Evolutionary conservation across 78 protist species (phyloP).

Genomic region (Chrysochromulina parva): DNA sequence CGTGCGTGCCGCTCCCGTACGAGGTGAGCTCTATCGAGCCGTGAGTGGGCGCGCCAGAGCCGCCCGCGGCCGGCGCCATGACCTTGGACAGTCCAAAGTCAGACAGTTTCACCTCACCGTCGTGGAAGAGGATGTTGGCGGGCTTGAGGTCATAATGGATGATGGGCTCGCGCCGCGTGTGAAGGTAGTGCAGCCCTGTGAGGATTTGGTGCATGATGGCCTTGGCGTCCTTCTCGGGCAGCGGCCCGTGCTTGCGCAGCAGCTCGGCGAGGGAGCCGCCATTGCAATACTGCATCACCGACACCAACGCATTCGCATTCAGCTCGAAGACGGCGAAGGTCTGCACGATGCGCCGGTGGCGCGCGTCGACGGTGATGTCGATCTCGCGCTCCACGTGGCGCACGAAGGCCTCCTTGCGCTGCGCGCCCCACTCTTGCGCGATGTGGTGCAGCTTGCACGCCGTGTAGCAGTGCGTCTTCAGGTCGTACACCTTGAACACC

Average conservation of each 20-base stretch:
- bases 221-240: slow-evolving; percentile 75
- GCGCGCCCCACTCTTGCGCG: slow-evolving; percentile 67
- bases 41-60: too few species aligned
- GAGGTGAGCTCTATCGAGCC: slow-evolving; percentile 79
- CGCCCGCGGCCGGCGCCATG: slow-evolving; percentile 30
- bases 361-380: slow-evolving; percentile 65
- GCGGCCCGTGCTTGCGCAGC: slow-evolving; percentile 41
- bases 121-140: slow-evolving; percentile 74
- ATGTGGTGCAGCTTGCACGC: slow-evolving; percentile 92
- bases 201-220: slow-evolving; percentile 64
- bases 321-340: slow-evolving; percentile 69
- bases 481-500: slow-evolving; percentile 85
- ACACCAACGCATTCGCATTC: background rate
- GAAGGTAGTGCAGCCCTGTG: slow-evolving; percentile 78
- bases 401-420: slow-evolving; percentile 47
- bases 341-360: slow-evolving; percentile 73
- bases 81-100: slow-evolving; percentile 91
- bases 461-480: slow-evolving; percentile 48
- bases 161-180: slow-evolving; percentile 48
- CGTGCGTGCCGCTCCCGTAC: slow-evolving; percentile 94
- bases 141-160: slow-evolving; percentile 96
- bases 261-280: slow-evolving; percentile 71
- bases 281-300: slow-evolving; percentile 77
- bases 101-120: slow-evolving; percentile 64
- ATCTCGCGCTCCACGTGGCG: slow-evolving; percentile 84